phyloP scores from a whole-genome alignment of 2,329 filamentous ascomycete genomes.

The Colletotrichum costaricense region DNA sequence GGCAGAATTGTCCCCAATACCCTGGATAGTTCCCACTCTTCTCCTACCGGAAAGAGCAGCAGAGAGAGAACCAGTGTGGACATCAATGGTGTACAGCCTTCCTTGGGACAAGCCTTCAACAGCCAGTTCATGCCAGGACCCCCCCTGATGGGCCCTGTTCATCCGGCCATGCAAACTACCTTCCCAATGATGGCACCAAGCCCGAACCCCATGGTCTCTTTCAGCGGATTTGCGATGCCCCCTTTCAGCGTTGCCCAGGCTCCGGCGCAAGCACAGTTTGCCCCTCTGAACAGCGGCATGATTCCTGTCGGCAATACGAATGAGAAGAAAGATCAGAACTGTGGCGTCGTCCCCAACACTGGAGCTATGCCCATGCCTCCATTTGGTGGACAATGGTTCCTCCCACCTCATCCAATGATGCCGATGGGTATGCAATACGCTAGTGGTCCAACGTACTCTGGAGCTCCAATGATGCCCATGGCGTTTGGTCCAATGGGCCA shows the following conservation, averaged over 20 bases:
- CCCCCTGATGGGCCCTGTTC: slow-evolving; percentile 25
- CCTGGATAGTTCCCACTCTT: slow-evolving; percentile 57
- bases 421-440: slow-evolving; percentile 38
- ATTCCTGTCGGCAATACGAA: background rate
- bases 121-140: slow-evolving; percentile 19
- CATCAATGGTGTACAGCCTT: slow-evolving; percentile 38
- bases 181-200: slow-evolving; percentile 12
- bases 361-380: slow-evolving; percentile 1
- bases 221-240: slow-evolving; percentile 16
- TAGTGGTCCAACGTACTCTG: slow-evolving; percentile 38
- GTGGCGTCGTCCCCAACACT: background rate
- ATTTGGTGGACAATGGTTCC: slow-evolving; percentile 25
- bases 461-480: slow-evolving; percentile 40
- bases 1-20: slow-evolving; percentile 76
- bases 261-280: background rate
- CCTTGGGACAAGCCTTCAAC: slow-evolving; percentile 41
- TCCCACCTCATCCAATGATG: slow-evolving; percentile 31
- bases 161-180: slow-evolving; percentile 19
- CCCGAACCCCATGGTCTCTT: slow-evolving; percentile 25
- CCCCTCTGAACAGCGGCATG: background rate
- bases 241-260: slow-evolving; percentile 1
- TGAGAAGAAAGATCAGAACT: slow-evolving; percentile 3
- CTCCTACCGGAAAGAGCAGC: slow-evolving; percentile 62
- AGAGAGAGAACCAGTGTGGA: slow-evolving; percentile 52
- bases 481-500: slow-evolving; percentile 40